phyloP scores from a whole-genome alignment of 768 basidiomycete species.

The Mycena venus region DNA sequence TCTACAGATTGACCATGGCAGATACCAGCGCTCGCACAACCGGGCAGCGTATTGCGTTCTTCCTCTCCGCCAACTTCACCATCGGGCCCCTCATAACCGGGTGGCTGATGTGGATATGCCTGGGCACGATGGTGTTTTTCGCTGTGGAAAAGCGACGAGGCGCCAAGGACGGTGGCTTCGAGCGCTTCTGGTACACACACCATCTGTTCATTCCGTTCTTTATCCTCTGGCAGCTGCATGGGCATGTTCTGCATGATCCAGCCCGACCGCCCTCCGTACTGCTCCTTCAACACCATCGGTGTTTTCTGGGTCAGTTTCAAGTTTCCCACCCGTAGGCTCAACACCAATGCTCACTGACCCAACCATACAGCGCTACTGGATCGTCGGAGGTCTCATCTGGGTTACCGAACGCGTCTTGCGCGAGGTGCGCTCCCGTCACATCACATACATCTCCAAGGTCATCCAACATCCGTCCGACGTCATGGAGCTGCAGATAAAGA shows the following conservation, averaged over 20 bases:
- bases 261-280: conserved; percentile 93
- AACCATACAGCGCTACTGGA: conserved; percentile 50
- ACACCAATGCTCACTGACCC: not conserved
- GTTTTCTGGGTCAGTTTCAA: conserved; percentile 93
- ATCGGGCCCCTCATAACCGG: conserved; percentile 89
- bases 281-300: conserved; percentile 87
- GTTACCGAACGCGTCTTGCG: conserved; percentile 91
- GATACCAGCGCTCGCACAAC: conserved; percentile 67
- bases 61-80: conserved; percentile 82
- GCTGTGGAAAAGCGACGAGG: conserved; percentile 85
- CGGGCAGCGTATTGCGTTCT: conserved; percentile 72
- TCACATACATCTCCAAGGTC: conserved; percentile 94
- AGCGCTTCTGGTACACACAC: conserved; percentile 91
- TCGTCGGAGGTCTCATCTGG: conserved; percentile 89
- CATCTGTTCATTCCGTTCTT: conserved; percentile 95
- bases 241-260: conserved; percentile 98
- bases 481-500: conserved; percentile 97
- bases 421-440: conserved; percentile 91
- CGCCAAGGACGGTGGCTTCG: conserved; percentile 69
- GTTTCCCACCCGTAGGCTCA: not conserved
- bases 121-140: conserved; percentile 88
- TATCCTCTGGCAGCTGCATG: conserved; percentile 94
- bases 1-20: conserved; percentile 71
- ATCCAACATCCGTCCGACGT: conserved; percentile 96
- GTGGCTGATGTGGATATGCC: conserved; percentile 86